These are phyloP conservation scores for Ceratocystis papillata DNA, from an alignment of 2,329 filamentous ascomycete genomes.

Conservation along the genomic window DNA sequence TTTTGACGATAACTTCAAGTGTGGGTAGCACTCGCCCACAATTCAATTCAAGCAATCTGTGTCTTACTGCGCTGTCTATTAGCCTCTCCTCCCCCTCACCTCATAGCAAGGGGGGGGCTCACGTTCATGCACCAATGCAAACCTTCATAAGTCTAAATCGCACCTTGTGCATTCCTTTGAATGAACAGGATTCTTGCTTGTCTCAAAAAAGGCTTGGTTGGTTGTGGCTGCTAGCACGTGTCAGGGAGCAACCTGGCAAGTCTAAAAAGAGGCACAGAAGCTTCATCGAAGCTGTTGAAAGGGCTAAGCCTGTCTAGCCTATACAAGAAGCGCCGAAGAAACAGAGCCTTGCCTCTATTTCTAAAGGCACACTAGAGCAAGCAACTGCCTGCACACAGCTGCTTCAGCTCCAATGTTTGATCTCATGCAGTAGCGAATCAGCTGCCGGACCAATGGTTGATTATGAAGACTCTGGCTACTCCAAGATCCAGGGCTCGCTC, in stretches of 20 bases:
- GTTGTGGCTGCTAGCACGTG: constrained; percentile 1
- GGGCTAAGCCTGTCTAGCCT: not conserved
- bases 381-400: too few relatives aligned
- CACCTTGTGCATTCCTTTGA: constrained; percentile 2
- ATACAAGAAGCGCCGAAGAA: not conserved
- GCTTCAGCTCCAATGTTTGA: too few relatives aligned
- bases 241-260: not conserved
- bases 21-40: not conserved
- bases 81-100: not conserved
- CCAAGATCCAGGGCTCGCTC: too few relatives aligned
- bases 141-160: not conserved
- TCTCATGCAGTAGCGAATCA: too few relatives aligned
- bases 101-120: not conserved
- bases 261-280: constrained; percentile 13
- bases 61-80: not conserved
- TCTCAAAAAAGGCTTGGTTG: constrained; percentile 1
- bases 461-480: too few relatives aligned
- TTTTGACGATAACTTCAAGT: not conserved
- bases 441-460: too few relatives aligned
- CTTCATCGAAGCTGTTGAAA: constrained; percentile 8
- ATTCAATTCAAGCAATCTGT: too few relatives aligned
- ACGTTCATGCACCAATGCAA: not conserved
- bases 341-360: too few relatives aligned
- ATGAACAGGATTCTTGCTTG: constrained; percentile 8
- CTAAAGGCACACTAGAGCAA: too few relatives aligned